These are phyloP conservation scores for Aspergillus sp. DNA, from an alignment of 2,329 filamentous ascomycete genomes.

Conservation along the genomic window DNA sequence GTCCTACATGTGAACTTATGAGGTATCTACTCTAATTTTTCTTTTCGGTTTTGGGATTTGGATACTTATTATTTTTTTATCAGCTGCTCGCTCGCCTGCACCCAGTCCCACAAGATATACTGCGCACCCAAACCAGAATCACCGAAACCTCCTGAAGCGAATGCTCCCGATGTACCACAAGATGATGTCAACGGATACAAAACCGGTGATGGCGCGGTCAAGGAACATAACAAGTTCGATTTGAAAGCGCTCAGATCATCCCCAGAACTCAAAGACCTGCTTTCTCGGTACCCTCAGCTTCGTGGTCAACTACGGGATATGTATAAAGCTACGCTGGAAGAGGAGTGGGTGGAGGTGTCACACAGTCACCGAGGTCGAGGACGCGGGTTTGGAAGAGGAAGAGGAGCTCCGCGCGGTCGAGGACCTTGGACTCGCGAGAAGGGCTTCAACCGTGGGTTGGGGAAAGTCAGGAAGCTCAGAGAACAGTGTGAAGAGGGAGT, in stretches of 20 bases:
- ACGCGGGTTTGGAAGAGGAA: conserved; percentile 18
- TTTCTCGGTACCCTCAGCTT: conserved; percentile 34
- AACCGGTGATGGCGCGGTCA: conserved; percentile 2
- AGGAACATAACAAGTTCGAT: conserved; percentile 4
- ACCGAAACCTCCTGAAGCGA: not conserved
- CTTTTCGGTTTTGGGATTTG: too few relatives aligned
- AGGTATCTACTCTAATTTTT: conserved; percentile 22
- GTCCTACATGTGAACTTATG: conserved; percentile 32
- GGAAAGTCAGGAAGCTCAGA: conserved; percentile 33
- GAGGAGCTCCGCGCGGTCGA: conserved; percentile 23
- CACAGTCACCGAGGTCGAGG: conserved; percentile 14
- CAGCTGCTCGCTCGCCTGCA: conserved; percentile 45
- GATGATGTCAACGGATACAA: conserved; percentile 1
- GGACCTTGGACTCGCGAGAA: conserved; percentile 39
- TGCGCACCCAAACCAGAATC: conserved; percentile 30
- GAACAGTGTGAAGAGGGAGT: conserved; percentile 31
- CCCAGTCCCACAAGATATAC: conserved; percentile 40
- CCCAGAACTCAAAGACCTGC: conserved; percentile 31
- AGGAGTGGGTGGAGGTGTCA: conserved; percentile 33
- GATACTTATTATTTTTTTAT: not conserved
- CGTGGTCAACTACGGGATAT: conserved; percentile 38
- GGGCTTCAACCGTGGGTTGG: conserved; percentile 38
- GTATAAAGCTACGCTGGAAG: conserved; percentile 35
- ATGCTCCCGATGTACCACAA: not conserved
- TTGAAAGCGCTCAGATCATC: conserved; percentile 20